Conservation (phyloP, 164 flowering plant species). For the Pachysandra terminalis region DNA sequence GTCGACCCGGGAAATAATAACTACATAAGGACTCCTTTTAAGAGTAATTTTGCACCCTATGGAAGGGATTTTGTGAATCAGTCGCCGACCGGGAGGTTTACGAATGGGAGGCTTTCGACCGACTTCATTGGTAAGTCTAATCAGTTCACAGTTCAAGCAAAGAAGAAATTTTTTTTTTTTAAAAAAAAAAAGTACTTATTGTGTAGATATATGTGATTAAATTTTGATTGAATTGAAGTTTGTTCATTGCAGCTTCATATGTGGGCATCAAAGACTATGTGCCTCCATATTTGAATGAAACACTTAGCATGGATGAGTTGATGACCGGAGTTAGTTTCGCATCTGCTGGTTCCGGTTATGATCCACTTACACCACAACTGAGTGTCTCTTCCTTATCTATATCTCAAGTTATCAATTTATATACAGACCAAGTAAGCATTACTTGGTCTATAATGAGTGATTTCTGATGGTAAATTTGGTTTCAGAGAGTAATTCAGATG, state of each 20-base stretch:
- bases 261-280: constrained; percentile 54
- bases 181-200: too few species aligned
- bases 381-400: constrained; percentile 20
- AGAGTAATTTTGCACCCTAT: constrained; percentile 59
- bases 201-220: too few species aligned
- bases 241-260: constrained; percentile 39
- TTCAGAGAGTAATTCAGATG: constrained; percentile 29
- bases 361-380: constrained; percentile 31
- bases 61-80: constrained; percentile 44
- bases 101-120: constrained; percentile 46
- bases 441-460: neutral
- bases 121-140: constrained; percentile 49
- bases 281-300: constrained; percentile 70
- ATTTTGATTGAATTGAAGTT: too few species aligned
- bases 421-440: too few species aligned
- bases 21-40: constrained; percentile 31
- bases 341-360: constrained; percentile 73
- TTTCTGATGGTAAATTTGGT: neutral
- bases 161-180: too few species aligned
- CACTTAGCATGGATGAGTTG: constrained; percentile 47
- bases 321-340: constrained; percentile 81
- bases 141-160: too few species aligned
- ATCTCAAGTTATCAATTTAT: too few species aligned
- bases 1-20: constrained; percentile 81
- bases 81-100: constrained; percentile 61